Evolutionary conservation across 805 yeast genomes (phyloP), one percentile per base, ranked within the genome.

Genomic region (Tetrapisispora taiwanensis): DNA sequence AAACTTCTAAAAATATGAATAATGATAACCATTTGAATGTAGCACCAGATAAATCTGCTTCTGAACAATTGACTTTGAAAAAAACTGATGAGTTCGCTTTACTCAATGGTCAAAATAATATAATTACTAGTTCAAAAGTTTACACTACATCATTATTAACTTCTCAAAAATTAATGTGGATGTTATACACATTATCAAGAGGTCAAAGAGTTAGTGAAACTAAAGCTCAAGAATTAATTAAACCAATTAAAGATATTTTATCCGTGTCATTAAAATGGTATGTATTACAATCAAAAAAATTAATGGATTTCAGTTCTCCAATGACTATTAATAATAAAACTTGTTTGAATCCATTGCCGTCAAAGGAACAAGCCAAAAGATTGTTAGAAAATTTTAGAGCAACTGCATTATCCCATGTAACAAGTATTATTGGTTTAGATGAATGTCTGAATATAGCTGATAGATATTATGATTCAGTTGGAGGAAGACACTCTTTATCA

Each of bases 231-330:
- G 45, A 45, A 32, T 50, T 58, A 20, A 36, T 53, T 15, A 14
- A 37, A 4, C 63, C 65, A 2, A 41, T 60, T 4, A 48, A 42
- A 30, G 44, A 51, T 15, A 46, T 56, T 3, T 31, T 54, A 17
- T 46, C 52, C 3, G 45, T 48, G 1, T 46, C 55, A 4, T 42
- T 54, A 30, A 58, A 55, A 46, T 59, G 60, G 59, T 52, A 56
- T 40, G 39, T 58, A 7, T 45, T 53, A 24, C 52, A 58, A 42
- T 46, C 49, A 28, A 56, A 55, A 34, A 50, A 50, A 30, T n/a
- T 53, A 28, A 50, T 56, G 22, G 60, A 56, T 43, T 52, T 51
- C 32, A 49, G 58, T 14, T 48, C 51, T n/a, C 60, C 59, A 5
- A 36, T 48, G 7, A 35, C 42, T 15, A 45, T 50, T 18, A 42